A percentile compares a stretch with the other conserved stretches of the same genome.
Evolutionary conservation across 192 early-diverging fungal species (phyloP).

Genomic region (Jimgerdemannia lactiflua): DNA sequence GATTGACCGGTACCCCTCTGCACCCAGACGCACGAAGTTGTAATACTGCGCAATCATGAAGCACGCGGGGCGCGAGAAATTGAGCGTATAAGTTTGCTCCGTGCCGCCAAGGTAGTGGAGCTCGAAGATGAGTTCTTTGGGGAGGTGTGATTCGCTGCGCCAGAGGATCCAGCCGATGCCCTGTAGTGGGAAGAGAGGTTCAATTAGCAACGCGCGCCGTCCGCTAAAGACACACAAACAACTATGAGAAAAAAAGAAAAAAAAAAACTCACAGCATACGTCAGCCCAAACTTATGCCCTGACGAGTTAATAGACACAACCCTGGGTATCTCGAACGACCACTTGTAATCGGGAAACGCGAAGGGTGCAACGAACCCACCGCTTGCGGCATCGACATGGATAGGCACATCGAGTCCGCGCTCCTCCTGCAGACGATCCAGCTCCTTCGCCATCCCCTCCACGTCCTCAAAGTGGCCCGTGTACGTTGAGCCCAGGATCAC

Average conservation of each 20-base stretch:
- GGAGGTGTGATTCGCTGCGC: constrained; percentile 50
- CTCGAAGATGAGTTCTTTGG: constrained; percentile 63
- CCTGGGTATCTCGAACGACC: constrained; percentile 58
- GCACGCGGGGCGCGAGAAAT: constrained; percentile 72
- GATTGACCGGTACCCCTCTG: constrained; percentile 58
- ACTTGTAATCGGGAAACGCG: constrained; percentile 58
- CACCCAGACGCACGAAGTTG: constrained; percentile 70
- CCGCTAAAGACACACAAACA: no score
- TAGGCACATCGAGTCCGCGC: constrained; percentile 57
- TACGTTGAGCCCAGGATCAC: constrained; percentile 68
- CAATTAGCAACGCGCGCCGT: no score
- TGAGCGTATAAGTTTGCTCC: constrained; percentile 70
- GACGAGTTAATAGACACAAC: constrained; percentile 68
- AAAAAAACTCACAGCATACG: constrained; percentile 39
- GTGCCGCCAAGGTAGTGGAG: constrained; percentile 61
- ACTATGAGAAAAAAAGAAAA: no score
- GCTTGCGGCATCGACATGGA: constrained; percentile 70
- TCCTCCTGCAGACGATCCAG: constrained; percentile 51
- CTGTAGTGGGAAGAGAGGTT: no score
- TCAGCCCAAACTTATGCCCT: constrained; percentile 72
- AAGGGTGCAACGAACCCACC: constrained; percentile 75
- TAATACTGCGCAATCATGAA: constrained; percentile 80
- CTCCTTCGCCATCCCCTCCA: constrained; percentile 43
- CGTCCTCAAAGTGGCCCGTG: constrained; percentile 70
- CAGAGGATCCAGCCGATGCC: constrained; percentile 70